phyloP scores from a whole-genome alignment of 768 basidiomycete genomes.

The Suillus alpinus region DNA sequence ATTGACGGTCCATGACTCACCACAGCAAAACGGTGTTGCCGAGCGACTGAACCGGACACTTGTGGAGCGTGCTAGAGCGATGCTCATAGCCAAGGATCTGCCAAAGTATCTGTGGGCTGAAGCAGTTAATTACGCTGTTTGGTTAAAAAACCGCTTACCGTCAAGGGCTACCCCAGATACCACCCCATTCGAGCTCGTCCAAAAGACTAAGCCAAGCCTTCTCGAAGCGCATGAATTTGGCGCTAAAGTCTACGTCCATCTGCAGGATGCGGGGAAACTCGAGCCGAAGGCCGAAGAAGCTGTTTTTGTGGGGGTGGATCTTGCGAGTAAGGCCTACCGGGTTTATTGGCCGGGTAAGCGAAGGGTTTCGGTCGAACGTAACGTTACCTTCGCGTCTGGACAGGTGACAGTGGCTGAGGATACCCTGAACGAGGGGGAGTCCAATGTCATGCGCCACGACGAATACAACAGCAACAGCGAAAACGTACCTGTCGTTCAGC shows the following conservation, averaged over 20 bases:
- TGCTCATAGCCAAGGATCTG: constrained; percentile 23
- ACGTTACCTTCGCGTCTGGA: constrained; percentile 16
- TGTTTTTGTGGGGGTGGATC: constrained; percentile 33
- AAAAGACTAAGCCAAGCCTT: background rate
- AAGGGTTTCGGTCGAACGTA: constrained; percentile 27
- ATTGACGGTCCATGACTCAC: too few relatives aligned
- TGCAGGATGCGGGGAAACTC: constrained; percentile 21
- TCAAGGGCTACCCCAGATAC: constrained; percentile 22
- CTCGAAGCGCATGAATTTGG: background rate
- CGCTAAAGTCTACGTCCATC: constrained; percentile 15
- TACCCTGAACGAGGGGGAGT: constrained; percentile 8
- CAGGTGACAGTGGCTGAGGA: background rate
- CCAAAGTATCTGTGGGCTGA: constrained; percentile 19
- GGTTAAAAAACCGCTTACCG: constrained; percentile 34
- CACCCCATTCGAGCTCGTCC: constrained; percentile 20
- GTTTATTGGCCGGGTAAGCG: constrained; percentile 30
- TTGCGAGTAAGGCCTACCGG: constrained; percentile 28
- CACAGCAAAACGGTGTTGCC: too few relatives aligned
- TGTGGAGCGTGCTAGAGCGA: constrained; percentile 19
- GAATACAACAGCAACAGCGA: too few relatives aligned
- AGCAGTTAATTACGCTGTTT: constrained; percentile 27
- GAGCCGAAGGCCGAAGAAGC: constrained; percentile 23
- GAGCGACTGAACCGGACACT: too few relatives aligned
- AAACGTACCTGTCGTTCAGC: too few relatives aligned
- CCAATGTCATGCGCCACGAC: too few relatives aligned